These are phyloP conservation scores for Nannochloropsis granulata DNA, from an alignment of 108 stramenopile species.

Conservation along the genomic window DNA sequence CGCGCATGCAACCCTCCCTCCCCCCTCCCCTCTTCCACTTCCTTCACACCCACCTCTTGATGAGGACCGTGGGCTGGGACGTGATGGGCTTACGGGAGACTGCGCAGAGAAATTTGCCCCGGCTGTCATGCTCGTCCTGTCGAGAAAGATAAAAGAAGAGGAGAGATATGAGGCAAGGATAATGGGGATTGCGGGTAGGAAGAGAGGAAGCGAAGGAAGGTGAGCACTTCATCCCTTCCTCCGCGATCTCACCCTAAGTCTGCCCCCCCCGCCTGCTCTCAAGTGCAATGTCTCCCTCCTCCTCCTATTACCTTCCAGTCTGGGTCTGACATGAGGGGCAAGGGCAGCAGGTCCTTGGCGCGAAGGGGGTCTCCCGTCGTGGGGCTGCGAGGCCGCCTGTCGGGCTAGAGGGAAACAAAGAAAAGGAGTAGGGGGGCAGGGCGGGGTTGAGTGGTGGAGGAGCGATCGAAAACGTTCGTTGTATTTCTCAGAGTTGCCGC, in stretches of 20 bases:
- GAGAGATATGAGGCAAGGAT: neutral
- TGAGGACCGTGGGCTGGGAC: conserved; percentile 25
- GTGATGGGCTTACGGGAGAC: conserved; percentile 28
- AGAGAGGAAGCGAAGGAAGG: neutral
- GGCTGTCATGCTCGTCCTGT: conserved; percentile 3
- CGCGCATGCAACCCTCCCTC: neutral
- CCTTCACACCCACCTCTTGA: neutral
- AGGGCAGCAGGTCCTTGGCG: conserved; percentile 26
- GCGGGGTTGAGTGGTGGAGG: neutral
- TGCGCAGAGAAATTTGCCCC: conserved; percentile 14
- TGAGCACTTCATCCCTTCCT: neutral
- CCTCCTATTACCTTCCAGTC: neutral
- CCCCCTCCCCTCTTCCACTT: neutral
- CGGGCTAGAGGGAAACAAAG: neutral
- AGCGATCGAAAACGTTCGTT: no score
- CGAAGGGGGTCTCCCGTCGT: conserved; percentile 27
- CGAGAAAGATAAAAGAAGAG: neutral
- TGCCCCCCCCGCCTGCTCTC: neutral
- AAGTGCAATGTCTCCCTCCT: neutral
- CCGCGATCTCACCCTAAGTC: neutral
- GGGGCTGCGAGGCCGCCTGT: conserved; percentile 27
- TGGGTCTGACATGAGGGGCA: conserved; percentile 20
- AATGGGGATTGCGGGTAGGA: neutral
- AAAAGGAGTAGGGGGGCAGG: neutral
- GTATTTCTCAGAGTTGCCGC: no score